Percentiles rank a stretch among this genome's conserved stretches.
Evolutionary conservation across 2,329 filamentous ascomycete genomes (phyloP).

Genomic region (Aspergillus fischeri): DNA sequence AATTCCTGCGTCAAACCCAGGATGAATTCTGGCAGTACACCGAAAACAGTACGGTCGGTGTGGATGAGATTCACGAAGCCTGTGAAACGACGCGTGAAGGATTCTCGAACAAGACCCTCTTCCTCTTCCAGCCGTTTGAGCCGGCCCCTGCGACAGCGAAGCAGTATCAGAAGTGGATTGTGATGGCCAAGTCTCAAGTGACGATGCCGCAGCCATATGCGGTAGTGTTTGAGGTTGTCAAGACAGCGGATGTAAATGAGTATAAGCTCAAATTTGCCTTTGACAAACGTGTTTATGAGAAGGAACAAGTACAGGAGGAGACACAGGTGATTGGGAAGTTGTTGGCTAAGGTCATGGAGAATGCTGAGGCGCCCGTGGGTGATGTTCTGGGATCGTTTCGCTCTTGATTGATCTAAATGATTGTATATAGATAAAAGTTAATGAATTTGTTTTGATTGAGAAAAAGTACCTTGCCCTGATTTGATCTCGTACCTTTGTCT

Average conservation of each 20-base stretch:
- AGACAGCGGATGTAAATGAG: not conserved
- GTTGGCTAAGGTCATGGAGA: not conserved
- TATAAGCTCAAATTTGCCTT: not conserved
- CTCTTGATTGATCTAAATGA: not conserved
- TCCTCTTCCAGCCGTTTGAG: constrained; percentile 33
- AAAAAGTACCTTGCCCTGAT: too few relatives aligned
- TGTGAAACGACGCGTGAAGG: constrained; percentile 11
- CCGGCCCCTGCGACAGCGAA: constrained; percentile 9
- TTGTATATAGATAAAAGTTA: not conserved
- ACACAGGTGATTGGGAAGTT: not conserved
- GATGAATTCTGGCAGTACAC: constrained; percentile 26
- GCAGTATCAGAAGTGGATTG: not conserved
- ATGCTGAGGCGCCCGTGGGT: not conserved
- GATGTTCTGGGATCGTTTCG: not conserved
- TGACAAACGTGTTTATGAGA: not conserved
- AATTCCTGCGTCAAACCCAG: constrained; percentile 21
- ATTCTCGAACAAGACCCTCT: constrained; percentile 19
- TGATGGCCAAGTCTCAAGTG: not conserved
- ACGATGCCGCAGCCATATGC: not conserved
- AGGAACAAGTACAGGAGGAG: not conserved
- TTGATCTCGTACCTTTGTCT: too few relatives aligned
- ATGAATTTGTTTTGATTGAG: not conserved
- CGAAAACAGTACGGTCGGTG: constrained; percentile 24
- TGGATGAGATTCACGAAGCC: constrained; percentile 26
- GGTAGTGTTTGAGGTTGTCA: not conserved